Percentiles rank a stretch among this genome's conserved stretches.
Conservation (phyloP, 2,329 filamentous ascomycete species). For the Cercospora zeae-maydis region DNA sequence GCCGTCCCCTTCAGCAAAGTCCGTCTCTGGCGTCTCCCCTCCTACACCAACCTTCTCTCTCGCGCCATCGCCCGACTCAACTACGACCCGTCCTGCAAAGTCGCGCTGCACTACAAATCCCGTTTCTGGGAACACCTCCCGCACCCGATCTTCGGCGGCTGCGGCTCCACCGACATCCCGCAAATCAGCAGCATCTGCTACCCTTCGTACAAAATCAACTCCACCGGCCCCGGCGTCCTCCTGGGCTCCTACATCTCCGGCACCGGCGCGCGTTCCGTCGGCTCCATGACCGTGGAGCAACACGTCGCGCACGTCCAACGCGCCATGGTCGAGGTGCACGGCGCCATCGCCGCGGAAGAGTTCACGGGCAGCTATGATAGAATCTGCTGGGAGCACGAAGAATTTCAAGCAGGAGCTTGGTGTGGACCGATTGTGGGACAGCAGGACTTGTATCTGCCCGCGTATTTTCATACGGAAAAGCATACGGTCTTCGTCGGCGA, state of each 20-base stretch:
- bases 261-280: constrained; percentile 45
- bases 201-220: constrained; percentile 64
- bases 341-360: constrained; percentile 55
- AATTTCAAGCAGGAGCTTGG: constrained; percentile 62
- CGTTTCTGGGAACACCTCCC: constrained; percentile 58
- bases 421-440: constrained; percentile 56
- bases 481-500: constrained; percentile 63
- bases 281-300: constrained; percentile 53
- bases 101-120: constrained; percentile 65
- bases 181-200: constrained; percentile 63
- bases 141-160: constrained; percentile 61
- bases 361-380: constrained; percentile 64
- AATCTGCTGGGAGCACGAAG: constrained; percentile 63
- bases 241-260: constrained; percentile 57
- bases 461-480: constrained; percentile 68
- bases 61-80: constrained; percentile 50
- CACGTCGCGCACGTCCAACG: constrained; percentile 62
- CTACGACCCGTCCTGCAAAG: constrained; percentile 52
- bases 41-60: constrained; percentile 49
- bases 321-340: constrained; percentile 66
- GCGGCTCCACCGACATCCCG: constrained; percentile 58
- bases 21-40: constrained; percentile 58
- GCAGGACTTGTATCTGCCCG: constrained; percentile 66
- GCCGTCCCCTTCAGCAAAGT: constrained; percentile 63
- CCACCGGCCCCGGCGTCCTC: constrained; percentile 59